phyloP scores from a whole-genome alignment of 257 asterid species.

The Mitragyna speciosa region DNA sequence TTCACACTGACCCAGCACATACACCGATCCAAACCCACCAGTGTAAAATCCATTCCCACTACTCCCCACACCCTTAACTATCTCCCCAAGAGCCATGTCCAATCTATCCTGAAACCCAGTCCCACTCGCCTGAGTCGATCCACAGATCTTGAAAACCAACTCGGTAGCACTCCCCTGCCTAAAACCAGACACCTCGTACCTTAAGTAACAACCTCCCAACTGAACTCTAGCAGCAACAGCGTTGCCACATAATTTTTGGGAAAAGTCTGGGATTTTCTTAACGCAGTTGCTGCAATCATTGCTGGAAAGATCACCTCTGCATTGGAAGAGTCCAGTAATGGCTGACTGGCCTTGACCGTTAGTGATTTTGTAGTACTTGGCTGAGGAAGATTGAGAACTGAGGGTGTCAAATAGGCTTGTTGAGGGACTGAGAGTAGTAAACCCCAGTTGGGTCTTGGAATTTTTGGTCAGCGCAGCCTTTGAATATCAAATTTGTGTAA shows the following conservation, averaged over 20 bases:
- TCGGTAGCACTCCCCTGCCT: slow-evolving; percentile 48
- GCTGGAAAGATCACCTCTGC: slow-evolving; percentile 75
- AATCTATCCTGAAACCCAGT: slow-evolving; percentile 57
- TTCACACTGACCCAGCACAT: slow-evolving; percentile 87
- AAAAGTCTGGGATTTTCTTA: slow-evolving; percentile 29
- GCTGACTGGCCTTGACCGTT: slow-evolving; percentile 45
- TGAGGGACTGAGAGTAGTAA: slow-evolving; percentile 45
- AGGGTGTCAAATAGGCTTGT: slow-evolving; percentile 41
- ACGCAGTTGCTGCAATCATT: slow-evolving; percentile 57
- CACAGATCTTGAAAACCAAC: slow-evolving; percentile 62
- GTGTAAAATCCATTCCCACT: slow-evolving; percentile 58
- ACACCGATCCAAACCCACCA: slow-evolving; percentile 61
- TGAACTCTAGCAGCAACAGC: slow-evolving; percentile 67
- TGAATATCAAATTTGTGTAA: slow-evolving; percentile 55
- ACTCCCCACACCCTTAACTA: slow-evolving; percentile 54
- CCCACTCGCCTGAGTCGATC: slow-evolving; percentile 65
- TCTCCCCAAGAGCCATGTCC: slow-evolving; percentile 56
- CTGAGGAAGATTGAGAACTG: slow-evolving; percentile 54
- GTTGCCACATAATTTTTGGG: slow-evolving; percentile 48
- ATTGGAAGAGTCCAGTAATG: slow-evolving; percentile 65
- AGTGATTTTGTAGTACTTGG: slow-evolving; percentile 60
- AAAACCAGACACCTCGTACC: slow-evolving; percentile 62
- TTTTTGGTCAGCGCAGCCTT: slow-evolving; percentile 82
- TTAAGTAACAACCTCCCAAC: slow-evolving; percentile 59
- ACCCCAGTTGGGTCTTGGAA: slow-evolving; percentile 48